Evolutionary conservation across 371 early-diverging fungal species (phyloP), one percentile per base, ranked within the genome.

Genomic region (Capillidium heterosporum): DNA sequence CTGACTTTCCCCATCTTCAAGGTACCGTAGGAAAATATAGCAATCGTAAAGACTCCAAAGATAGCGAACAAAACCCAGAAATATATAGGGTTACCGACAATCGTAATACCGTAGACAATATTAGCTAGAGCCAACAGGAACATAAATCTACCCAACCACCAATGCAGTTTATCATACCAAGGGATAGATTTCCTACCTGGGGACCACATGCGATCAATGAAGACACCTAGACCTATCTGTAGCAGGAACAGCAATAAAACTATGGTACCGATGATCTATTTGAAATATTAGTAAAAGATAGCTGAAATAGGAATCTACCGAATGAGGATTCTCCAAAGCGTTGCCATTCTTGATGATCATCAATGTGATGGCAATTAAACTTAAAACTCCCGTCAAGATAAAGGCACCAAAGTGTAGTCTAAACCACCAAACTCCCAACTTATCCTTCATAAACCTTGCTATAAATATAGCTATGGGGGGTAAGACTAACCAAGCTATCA

Each of bases 371-470:
- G 43, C 43, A 3, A 43, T 35, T 35, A 35, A 35, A 35, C 35
- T 35, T 35, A 35, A 35, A 35, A 48, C 7, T 17, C 19, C 19
- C 3, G 26, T 1, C 5, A 51, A 19, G n/a, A 51, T 23, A 23
- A 51, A 51, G 3, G 28, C 17, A 21, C 15, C 31, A 11, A 31
- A 21, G 28, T 51, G 52, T 3, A 51, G 31, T 39, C 40, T 29
- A 23, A 51, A 51, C 52, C 52, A 51, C 52, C 32, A 51, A 21
- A 32, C 39, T 32, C 52, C 52, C 19, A 51, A 26, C 7, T 10
- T 19, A 13, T 35, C 35, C 23, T 51, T 51, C 10, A 29, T 8
- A 23, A 32, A 51, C 17, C 35, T 4, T 5, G 52, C 52, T 10
- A 51, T 51, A 51, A 32, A 51, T 32, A 51, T 51, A 26, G 23